Evolutionary conservation across 192 early-diverging fungal genomes (phyloP), one percentile per base, ranked within the genome.

Genomic region (Entrophospora sp.): DNA sequence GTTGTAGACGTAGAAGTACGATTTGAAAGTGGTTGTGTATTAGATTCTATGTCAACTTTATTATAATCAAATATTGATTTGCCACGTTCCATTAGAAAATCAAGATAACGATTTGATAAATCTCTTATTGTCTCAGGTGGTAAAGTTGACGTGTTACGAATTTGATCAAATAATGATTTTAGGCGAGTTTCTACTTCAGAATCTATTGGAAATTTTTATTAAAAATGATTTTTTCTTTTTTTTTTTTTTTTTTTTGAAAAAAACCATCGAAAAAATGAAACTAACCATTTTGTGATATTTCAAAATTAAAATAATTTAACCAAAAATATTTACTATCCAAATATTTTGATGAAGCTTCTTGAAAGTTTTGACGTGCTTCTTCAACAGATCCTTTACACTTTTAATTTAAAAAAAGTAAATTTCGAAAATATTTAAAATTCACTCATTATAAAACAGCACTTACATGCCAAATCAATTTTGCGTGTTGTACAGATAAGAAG

Each of bases 301-400:
- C 89, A 70, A 91, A 85, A 48, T 76, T 73, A 28, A 89, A 62
- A 40, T 79, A 85, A 32, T 73, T 76, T 31, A 78, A 73, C 40
- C 83, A 78, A 46, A 81, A 76, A 72, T 76, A 89, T 49, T 79
- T 82, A 34, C 71, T 78, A 12, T 74, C 72, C 27, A 77, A 58
- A 46, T 69, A 76, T 68, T 76, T 63, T 65, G 73, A 32, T 69
- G 67, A 43, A 63, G 76, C 43, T 69, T 77, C 59, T 69, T 69
- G 70, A 70, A 42, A 91, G 25, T 77, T 78, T 30, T 51, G 51
- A 8, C 80, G 75, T 25, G 77, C 81, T 42, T 52, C 79, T 43
- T 69, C 67, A 6, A 74, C 68, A 27, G 46, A 74, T n/a, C 38
- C 36, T 66, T 66, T 38, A 27, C 38, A 25, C 64, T 66, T 20